A percentile compares a stretch with the other conserved stretches of the same genome.
Conservation (phyloP, 768 basidiomycete genomes). For the Epithele typhae region DNA sequence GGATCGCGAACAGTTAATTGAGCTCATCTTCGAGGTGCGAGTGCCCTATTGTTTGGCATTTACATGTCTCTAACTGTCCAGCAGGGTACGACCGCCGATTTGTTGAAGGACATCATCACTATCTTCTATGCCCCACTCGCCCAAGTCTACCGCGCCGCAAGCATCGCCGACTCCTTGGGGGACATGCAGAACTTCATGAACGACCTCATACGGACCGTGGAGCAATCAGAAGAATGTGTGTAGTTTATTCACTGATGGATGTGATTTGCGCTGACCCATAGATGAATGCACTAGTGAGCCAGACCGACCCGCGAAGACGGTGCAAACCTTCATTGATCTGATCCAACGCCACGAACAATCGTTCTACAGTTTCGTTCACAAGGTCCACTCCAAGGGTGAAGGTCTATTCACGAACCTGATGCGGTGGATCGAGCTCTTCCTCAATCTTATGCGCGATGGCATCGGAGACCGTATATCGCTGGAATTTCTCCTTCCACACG, state of each 20-base stretch:
- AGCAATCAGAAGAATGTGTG: constrained; percentile 85
- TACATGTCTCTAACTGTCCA: no score
- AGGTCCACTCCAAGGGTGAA: constrained; percentile 95
- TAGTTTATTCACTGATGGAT: not conserved
- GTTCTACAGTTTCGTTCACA: constrained; percentile 97
- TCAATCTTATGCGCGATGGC: constrained; percentile 87
- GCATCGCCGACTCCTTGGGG: constrained; percentile 87
- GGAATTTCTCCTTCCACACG: constrained; percentile 86
- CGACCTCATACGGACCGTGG: constrained; percentile 93
- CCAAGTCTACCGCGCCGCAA: constrained; percentile 95
- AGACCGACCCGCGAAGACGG: constrained; percentile 83
- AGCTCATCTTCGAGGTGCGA: constrained; percentile 90
- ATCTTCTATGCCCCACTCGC: constrained; percentile 97
- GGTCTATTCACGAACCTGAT: constrained; percentile 91
- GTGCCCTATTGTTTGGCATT: no score
- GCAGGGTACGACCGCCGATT: constrained; percentile 90
- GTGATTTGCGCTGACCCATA: no score
- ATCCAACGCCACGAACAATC: constrained; percentile 92
- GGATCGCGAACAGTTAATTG: constrained; percentile 90
- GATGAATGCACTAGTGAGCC: constrained; percentile 49
- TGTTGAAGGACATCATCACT: constrained; percentile 97
- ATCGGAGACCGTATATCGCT: constrained; percentile 70
- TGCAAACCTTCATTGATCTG: constrained; percentile 90
- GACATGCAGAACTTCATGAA: constrained; percentile 94
- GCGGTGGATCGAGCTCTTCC: constrained; percentile 95